Evolutionary conservation across 148 eudicot species (phyloP).

Genomic region (Limonium bicolor): DNA sequence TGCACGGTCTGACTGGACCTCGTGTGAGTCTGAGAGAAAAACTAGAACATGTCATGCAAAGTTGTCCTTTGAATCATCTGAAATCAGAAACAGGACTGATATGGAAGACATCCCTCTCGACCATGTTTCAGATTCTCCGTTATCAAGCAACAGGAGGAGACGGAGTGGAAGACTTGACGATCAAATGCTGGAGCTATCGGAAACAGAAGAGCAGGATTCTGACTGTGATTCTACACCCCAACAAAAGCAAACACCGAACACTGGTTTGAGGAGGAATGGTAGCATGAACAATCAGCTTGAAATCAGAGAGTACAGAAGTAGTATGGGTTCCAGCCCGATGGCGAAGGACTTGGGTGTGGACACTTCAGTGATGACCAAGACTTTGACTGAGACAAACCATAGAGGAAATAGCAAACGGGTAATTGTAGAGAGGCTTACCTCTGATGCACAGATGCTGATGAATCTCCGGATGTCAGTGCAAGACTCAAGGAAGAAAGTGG

Average conservation of each 20-base stretch:
- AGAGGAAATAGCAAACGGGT: constrained; percentile 25
- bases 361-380: constrained; percentile 29
- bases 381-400: constrained; percentile 9
- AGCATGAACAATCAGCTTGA: constrained; percentile 13
- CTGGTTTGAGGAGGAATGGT: constrained; percentile 14
- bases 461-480: constrained; percentile 39
- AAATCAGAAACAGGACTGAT: too few relatives aligned
- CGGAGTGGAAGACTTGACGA: too few relatives aligned
- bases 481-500: constrained; percentile 44
- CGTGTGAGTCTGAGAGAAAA: too few relatives aligned
- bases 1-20: too few relatives aligned
- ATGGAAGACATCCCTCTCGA: too few relatives aligned
- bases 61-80: too few relatives aligned
- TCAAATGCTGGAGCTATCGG: too few relatives aligned
- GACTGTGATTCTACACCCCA: constrained; percentile 13
- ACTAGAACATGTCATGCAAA: too few relatives aligned
- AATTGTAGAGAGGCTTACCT: constrained; percentile 41
- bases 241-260: constrained; percentile 16
- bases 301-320: constrained; percentile 7
- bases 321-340: too few relatives aligned
- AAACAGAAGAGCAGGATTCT: too few relatives aligned
- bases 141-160: too few relatives aligned
- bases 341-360: constrained; percentile 69
- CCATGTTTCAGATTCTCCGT: too few relatives aligned
- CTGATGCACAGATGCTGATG: constrained; percentile 52